These are phyloP conservation scores for Aeminium ludgeri DNA, from an alignment of 495 filamentous ascomycete genomes.

Conservation along the genomic window DNA sequence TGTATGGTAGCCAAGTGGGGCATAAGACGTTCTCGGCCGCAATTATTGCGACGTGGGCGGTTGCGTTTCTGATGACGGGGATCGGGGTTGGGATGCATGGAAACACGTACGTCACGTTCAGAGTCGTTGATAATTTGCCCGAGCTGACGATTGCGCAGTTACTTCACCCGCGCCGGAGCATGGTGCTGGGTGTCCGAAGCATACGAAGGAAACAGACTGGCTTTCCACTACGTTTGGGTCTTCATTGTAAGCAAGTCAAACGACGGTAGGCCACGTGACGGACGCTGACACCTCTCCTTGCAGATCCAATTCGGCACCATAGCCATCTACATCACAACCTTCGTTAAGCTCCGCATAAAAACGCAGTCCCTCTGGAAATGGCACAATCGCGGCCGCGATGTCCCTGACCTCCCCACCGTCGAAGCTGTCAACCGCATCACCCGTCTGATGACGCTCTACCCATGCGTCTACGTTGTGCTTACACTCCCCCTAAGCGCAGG, in stretches of 20 bases:
- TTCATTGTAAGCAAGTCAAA: too few species aligned
- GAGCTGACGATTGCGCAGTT: too few species aligned
- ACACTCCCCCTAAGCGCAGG: constrained; percentile 15
- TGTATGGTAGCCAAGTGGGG: constrained; percentile 39
- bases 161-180: constrained; percentile 7
- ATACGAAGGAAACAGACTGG: constrained; percentile 10
- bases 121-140: not conserved
- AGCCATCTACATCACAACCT: constrained; percentile 13
- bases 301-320: constrained; percentile 13
- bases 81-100: constrained; percentile 38
- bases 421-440: constrained; percentile 11
- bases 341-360: constrained; percentile 12
- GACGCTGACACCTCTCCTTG: constrained; percentile 3
- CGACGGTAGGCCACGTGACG: not conserved
- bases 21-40: constrained; percentile 34
- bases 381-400: too few species aligned
- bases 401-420: constrained; percentile 1
- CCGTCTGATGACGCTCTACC: constrained; percentile 14
- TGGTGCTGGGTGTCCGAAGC: constrained; percentile 18
- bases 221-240: constrained; percentile 17
- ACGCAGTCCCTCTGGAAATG: constrained; percentile 12
- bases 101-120: not conserved
- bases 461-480: constrained; percentile 14
- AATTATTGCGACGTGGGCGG: constrained; percentile 40
- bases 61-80: constrained; percentile 40